Evolutionary conservation across 371 early-diverging fungal species (phyloP).

Genomic region (Cokeromyces recurvatus): DNA sequence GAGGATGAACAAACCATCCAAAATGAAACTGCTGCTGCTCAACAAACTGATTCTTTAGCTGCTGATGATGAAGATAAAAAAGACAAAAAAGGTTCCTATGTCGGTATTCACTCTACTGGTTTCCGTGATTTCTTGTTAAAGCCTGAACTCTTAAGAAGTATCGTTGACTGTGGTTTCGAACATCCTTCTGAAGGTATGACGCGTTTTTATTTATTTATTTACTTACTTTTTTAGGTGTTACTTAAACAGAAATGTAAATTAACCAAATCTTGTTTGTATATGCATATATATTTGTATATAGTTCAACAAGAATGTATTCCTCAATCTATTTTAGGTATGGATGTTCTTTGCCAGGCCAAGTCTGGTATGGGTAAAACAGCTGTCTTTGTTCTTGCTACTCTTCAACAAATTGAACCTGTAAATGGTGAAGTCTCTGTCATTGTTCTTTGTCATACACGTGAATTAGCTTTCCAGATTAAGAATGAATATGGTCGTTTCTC

Average conservation of each 20-base stretch:
- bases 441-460: constrained; percentile 96
- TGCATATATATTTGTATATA: too few species aligned
- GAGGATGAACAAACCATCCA: constrained; percentile 66
- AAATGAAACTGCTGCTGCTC: constrained; percentile 35
- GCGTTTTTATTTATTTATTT: too few species aligned
- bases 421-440: constrained; percentile 81
- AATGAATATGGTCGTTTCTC: constrained; percentile 93
- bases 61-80: constrained; percentile 59
- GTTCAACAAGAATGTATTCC: constrained; percentile 99
- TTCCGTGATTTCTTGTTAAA: constrained; percentile 97
- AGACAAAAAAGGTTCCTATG: constrained; percentile 96
- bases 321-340: constrained; percentile 94
- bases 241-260: too few species aligned
- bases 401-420: constrained; percentile 92
- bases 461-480: constrained; percentile 97
- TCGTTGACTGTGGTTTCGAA: constrained; percentile 97
- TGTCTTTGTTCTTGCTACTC: constrained; percentile 94
- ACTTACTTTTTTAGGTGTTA: too few species aligned
- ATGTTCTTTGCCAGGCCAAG: constrained; percentile 98
- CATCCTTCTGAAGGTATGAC: constrained; percentile 92
- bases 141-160: constrained; percentile 92
- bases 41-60: constrained; percentile 27
- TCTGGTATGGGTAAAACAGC: constrained; percentile 99
- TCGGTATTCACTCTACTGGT: constrained; percentile 96
- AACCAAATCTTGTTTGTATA: not conserved